A percentile compares a stretch with the other conserved stretches of the same genome.
Evolutionary conservation across 805 yeast species (phyloP).

Genomic region (Candida saitoana): DNA sequence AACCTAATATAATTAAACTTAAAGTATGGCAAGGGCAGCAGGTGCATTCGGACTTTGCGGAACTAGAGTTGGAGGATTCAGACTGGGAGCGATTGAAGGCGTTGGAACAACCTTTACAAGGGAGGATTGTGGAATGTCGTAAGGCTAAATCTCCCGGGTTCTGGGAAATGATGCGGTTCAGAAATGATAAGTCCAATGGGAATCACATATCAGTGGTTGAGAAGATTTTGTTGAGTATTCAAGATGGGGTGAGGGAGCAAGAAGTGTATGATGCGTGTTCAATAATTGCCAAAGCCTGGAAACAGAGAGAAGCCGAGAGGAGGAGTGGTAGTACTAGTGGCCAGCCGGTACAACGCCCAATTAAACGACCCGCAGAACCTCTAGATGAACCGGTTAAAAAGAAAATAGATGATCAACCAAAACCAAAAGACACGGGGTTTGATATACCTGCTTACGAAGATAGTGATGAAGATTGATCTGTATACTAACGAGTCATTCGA

Average conservation of each 20-base stretch:
- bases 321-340: constrained; percentile 10
- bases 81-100: constrained; percentile 78
- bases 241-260: constrained; percentile 78
- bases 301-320: constrained; percentile 47
- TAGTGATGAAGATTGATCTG: constrained; percentile 35
- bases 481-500: no score
- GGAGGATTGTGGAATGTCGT: constrained; percentile 82
- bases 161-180: constrained; percentile 83
- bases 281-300: constrained; percentile 59
- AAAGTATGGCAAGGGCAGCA: constrained; percentile 74
- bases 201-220: constrained; percentile 79
- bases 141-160: constrained; percentile 55
- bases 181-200: constrained; percentile 90
- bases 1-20: constrained; percentile 60
- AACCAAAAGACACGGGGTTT: constrained; percentile 12
- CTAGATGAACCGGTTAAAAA: constrained; percentile 10
- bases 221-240: constrained; percentile 77
- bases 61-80: constrained; percentile 56
- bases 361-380: background rate
- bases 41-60: constrained; percentile 63
- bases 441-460: constrained; percentile 41
- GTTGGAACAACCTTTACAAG: constrained; percentile 77
- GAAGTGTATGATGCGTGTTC: constrained; percentile 61
- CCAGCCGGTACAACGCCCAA: constrained; percentile 4
- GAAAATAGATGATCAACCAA: no score